Evolutionary conservation across 768 basidiomycete genomes (phyloP).

Genomic region (Leccinum longicurvipes): DNA sequence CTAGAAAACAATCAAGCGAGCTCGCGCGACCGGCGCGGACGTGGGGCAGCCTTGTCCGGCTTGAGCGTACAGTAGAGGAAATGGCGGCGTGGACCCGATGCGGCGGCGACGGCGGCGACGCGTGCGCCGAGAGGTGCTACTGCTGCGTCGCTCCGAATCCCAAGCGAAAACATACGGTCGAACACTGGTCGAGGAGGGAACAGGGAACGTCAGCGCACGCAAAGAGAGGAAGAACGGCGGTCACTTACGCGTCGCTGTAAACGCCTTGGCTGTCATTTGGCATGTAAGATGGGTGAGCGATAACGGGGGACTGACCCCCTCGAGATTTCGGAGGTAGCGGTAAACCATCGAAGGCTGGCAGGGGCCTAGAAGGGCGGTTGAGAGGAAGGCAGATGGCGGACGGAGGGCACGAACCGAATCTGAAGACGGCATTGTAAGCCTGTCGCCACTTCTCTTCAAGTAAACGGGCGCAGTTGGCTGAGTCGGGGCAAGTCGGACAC

Average conservation of each 20-base stretch:
- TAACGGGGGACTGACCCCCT: constrained; percentile 87
- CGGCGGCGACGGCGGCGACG: constrained; percentile 62
- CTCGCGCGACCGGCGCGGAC: constrained; percentile 45
- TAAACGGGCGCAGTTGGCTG: constrained; percentile 70
- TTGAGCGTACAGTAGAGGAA: constrained; percentile 81
- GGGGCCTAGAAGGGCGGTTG: constrained; percentile 47
- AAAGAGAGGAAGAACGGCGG: not conserved
- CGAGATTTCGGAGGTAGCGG: constrained; percentile 85
- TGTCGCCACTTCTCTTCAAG: constrained; percentile 94
- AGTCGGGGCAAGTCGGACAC: constrained; percentile 84
- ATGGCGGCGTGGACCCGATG: constrained; percentile 73
- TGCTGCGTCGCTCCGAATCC: constrained; percentile 71
- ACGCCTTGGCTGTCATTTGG: constrained; percentile 86
- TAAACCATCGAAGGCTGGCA: constrained; percentile 92
- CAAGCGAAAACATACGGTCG: constrained; percentile 86
- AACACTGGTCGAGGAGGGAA: constrained; percentile 52
- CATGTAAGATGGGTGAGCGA: constrained; percentile 83
- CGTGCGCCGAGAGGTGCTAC: constrained; percentile 55
- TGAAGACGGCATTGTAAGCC: constrained; percentile 81
- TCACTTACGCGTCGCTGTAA: constrained; percentile 73
- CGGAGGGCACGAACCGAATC: constrained; percentile 56
- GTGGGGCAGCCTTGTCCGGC: constrained; percentile 46
- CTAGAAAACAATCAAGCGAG: constrained; percentile 3
- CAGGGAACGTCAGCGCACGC: not conserved
- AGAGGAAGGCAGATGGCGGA: not conserved